A percentile compares a stretch with the other conserved stretches of the same genome.
Conservation (phyloP, 805 yeast genomes). For the Sugiyamaella smithiae region DNA sequence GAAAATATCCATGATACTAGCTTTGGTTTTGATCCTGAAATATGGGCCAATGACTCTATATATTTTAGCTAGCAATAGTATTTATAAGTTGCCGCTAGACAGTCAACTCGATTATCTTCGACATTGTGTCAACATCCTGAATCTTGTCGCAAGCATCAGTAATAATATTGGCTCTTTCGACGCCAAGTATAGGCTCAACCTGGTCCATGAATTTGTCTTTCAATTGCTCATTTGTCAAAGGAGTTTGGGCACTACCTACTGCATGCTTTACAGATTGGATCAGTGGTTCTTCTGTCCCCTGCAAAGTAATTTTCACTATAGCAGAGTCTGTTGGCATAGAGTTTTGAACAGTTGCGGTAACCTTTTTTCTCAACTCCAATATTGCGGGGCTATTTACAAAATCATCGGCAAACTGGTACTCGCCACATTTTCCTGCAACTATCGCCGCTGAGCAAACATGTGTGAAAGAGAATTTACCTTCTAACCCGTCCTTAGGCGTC, state of each 20-base stretch:
- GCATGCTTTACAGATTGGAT: constrained; percentile 6
- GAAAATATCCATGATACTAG: constrained; percentile 2
- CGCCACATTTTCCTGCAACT: constrained; percentile 13
- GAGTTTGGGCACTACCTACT: constrained; percentile 7
- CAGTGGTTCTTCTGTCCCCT: neutral
- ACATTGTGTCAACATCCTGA: neutral
- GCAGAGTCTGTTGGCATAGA: constrained; percentile 11
- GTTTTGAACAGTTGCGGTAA: constrained; percentile 5
- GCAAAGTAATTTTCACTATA: neutral
- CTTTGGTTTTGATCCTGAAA: constrained; percentile 10
- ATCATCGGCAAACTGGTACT: constrained; percentile 6
- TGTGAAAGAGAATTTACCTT: constrained; percentile 11
- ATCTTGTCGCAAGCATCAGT: constrained; percentile 9
- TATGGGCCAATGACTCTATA: constrained; percentile 6
- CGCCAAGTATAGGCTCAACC: constrained; percentile 10
- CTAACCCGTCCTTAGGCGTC: constrained; percentile 10
- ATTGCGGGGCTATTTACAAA: constrained; percentile 4
- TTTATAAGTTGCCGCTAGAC: neutral
- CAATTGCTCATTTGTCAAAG: constrained; percentile 5
- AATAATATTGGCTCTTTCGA: neutral
- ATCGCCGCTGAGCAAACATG: constrained; percentile 13
- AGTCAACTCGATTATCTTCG: constrained; percentile 1
- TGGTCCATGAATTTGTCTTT: constrained; percentile 9
- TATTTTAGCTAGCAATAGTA: neutral
- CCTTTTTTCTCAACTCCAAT: constrained; percentile 4